Evolutionary conservation across 257 asterid species (phyloP).

Genomic region (Vinca minor): DNA sequence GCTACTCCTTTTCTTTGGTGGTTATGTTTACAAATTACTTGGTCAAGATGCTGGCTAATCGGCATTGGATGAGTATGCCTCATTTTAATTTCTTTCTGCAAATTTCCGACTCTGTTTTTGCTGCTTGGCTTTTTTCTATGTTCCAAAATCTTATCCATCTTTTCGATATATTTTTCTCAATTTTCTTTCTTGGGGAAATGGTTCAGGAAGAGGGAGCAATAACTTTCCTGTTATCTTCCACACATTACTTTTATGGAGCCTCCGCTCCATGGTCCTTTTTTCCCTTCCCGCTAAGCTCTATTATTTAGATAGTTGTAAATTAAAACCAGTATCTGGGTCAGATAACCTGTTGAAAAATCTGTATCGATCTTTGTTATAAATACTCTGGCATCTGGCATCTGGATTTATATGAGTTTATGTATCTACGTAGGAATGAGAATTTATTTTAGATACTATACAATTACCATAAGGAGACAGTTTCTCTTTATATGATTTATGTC

Average conservation of each 20-base stretch:
- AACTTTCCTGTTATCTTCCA: not conserved
- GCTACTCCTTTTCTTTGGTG: not conserved
- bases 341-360: not conserved
- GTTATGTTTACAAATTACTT: not conserved
- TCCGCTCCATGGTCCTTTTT: not conserved
- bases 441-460: not conserved
- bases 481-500: not conserved
- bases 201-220: not conserved
- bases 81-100: not conserved
- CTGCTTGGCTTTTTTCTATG: not conserved
- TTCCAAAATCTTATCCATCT: not conserved
- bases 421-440: not conserved
- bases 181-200: not conserved
- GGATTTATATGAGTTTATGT: not conserved
- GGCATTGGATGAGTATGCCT: not conserved
- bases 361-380: not conserved
- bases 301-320: not conserved
- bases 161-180: not conserved
- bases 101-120: not conserved
- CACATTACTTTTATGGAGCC: not conserved
- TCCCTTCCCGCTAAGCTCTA: not conserved
- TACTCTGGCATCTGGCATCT: not conserved
- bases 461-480: too few relatives aligned
- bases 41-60: not conserved
- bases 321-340: not conserved